Evolutionary conservation across 805 yeast species (phyloP).

Genomic region (Tetrapisispora pingtungensis): DNA sequence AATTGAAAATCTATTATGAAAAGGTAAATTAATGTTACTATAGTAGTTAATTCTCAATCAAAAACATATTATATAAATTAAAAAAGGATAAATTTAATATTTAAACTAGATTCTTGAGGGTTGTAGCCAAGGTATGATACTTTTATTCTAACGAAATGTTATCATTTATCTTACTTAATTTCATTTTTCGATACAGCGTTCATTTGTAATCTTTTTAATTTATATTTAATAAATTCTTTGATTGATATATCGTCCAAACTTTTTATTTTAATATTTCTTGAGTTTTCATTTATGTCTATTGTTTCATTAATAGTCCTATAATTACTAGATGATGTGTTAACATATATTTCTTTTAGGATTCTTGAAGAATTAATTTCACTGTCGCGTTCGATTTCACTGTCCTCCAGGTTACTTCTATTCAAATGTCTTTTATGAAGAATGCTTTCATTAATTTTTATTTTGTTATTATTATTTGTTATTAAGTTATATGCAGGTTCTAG

Average conservation of each 20-base stretch:
- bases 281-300: not conserved
- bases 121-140: no score
- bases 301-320: not conserved
- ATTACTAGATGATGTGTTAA: no score
- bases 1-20: no score
- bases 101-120: not conserved
- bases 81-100: no score
- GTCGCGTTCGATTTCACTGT: not conserved
- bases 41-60: no score
- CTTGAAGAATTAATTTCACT: not conserved
- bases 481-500: slow-evolving; percentile 1
- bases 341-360: not conserved
- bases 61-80: no score
- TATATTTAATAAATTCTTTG: slow-evolving; percentile 1
- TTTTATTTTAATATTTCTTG: not conserved
- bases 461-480: not conserved
- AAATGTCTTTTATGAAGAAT: not conserved
- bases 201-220: not conserved
- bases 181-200: not conserved
- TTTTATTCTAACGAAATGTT: no score
- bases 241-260: slow-evolving; percentile 3
- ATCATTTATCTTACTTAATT: not conserved
- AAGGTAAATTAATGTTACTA: no score
- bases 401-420: not conserved
- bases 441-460: not conserved